phyloP scores from a whole-genome alignment of 495 filamentous ascomycete genomes.

The Delitschia confertaspora region DNA sequence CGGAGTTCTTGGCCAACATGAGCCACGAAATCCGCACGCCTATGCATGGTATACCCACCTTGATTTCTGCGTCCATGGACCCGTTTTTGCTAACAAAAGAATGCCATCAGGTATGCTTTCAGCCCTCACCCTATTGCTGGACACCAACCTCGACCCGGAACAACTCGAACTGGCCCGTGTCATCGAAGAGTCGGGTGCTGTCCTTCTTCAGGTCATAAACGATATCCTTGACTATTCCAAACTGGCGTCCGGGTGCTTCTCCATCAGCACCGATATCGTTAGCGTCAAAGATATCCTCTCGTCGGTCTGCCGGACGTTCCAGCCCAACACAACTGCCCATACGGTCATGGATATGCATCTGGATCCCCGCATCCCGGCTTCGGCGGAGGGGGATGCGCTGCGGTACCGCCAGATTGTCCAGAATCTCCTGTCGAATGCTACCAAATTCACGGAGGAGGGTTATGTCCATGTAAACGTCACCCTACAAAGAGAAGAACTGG shows the following conservation, averaged over 20 bases:
- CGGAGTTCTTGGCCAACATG: conserved; percentile 58
- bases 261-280: conserved; percentile 39
- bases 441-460: conserved; percentile 43
- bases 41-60: conserved; percentile 35
- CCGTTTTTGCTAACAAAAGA: neutral
- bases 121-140: conserved; percentile 39
- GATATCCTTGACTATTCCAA: conserved; percentile 48
- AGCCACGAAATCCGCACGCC: conserved; percentile 47
- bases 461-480: conserved; percentile 32
- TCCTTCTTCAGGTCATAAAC: conserved; percentile 44
- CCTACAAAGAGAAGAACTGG: conserved; percentile 35
- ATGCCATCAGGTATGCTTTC: conserved; percentile 38
- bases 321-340: conserved; percentile 35
- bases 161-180: conserved; percentile 42
- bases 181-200: conserved; percentile 42
- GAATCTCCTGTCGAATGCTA: conserved; percentile 42
- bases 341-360: conserved; percentile 41
- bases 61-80: neutral
- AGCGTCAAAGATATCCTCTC: conserved; percentile 40
- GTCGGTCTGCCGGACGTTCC: conserved; percentile 45
- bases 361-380: conserved; percentile 36
- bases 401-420: conserved; percentile 43
- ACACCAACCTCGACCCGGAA: conserved; percentile 34
- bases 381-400: conserved; percentile 40
- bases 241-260: conserved; percentile 40